phyloP scores from a whole-genome alignment of 2,329 filamentous ascomycete genomes.

The Sporothrix pseudoabietina region DNA sequence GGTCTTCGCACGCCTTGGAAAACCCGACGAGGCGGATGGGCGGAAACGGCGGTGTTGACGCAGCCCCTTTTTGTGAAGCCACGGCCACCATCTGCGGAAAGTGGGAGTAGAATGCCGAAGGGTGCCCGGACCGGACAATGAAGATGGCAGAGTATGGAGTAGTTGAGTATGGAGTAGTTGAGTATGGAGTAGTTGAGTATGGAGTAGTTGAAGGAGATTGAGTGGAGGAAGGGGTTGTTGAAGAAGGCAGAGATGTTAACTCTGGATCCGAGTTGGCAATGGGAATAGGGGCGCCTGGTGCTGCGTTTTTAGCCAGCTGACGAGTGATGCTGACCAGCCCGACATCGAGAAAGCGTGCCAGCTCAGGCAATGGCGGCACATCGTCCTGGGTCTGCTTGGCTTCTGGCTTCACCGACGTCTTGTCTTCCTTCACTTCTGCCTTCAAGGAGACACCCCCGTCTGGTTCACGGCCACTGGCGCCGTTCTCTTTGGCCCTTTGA shows the following conservation, averaged over 20 bases:
- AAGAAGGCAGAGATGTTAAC: not conserved
- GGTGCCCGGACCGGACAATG: slow-evolving; percentile 59
- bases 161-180: slow-evolving; percentile 42
- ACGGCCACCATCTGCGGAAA: slow-evolving; percentile 53
- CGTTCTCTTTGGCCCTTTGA: slow-evolving; percentile 39
- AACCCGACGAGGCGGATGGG: slow-evolving; percentile 63
- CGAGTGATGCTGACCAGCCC: slow-evolving; percentile 67
- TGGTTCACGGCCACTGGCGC: slow-evolving; percentile 18
- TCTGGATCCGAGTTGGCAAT: not conserved
- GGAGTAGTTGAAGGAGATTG: not conserved
- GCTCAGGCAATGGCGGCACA: slow-evolving; percentile 51
- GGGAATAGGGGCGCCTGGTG: not conserved
- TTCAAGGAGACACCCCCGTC: not conserved
- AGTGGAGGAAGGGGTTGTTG: not conserved
- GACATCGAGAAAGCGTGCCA: slow-evolving; percentile 61
- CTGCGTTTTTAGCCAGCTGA: slow-evolving; percentile 50
- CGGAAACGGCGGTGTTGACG: slow-evolving; percentile 31
- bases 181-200: slow-evolving; percentile 48
- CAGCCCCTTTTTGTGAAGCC: slow-evolving; percentile 44
- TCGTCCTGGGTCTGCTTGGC: slow-evolving; percentile 9
- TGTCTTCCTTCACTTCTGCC: not conserved
- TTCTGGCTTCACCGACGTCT: not conserved
- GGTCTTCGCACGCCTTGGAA: slow-evolving; percentile 60
- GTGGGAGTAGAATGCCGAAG: slow-evolving; percentile 61
- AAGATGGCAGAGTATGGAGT: slow-evolving; percentile 57